Conservation (phyloP, 1,284 basidiomycete genomes). For the Fistulinella staudtii region DNA sequence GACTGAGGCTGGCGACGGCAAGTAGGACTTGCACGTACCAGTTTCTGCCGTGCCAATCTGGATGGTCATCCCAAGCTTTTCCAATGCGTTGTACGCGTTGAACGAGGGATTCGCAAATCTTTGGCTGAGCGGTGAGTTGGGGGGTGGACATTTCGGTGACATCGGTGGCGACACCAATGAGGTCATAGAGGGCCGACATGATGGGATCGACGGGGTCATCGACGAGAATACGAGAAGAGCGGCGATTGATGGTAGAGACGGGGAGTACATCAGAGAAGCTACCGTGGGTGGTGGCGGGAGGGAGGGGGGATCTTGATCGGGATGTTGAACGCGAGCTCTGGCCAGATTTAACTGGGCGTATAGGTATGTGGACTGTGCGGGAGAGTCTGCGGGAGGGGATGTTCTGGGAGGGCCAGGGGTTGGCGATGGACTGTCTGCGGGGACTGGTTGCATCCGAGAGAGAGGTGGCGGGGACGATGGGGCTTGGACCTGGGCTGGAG, state of each 20-base stretch:
- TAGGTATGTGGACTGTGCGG: conserved; percentile 74
- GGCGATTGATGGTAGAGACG: conserved; percentile 56
- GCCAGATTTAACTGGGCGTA: conserved; percentile 63
- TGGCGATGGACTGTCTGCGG: conserved; percentile 52
- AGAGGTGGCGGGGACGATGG: conserved; percentile 51
- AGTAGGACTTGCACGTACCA: conserved; percentile 98
- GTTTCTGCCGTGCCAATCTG: conserved; percentile 95
- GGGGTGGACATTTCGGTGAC: conserved; percentile 87
- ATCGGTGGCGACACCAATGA: conserved; percentile 94
- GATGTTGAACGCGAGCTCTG: conserved; percentile 94
- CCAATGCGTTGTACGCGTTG: conserved; percentile 89
- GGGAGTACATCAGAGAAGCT: conserved; percentile 57
- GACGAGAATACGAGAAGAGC: conserved; percentile 68
- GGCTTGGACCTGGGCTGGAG: conserved; percentile 38
- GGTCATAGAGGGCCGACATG: conserved; percentile 86
- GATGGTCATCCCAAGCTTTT: conserved; percentile 94
- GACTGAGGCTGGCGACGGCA: conserved; percentile 93
- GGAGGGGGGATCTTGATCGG: conserved; percentile 91
- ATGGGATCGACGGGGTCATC: conserved; percentile 86
- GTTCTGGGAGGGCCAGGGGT: conserved; percentile 53
- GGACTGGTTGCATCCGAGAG: conserved; percentile 61
- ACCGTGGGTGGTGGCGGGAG: conserved; percentile 62
- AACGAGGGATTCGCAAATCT: conserved; percentile 84
- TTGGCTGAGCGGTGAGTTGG: conserved; percentile 81
- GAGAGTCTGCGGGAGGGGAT: conserved; percentile 70